Conservation (phyloP, 2,329 filamentous ascomycete genomes). For the Pseudocercospora macadamiae region DNA sequence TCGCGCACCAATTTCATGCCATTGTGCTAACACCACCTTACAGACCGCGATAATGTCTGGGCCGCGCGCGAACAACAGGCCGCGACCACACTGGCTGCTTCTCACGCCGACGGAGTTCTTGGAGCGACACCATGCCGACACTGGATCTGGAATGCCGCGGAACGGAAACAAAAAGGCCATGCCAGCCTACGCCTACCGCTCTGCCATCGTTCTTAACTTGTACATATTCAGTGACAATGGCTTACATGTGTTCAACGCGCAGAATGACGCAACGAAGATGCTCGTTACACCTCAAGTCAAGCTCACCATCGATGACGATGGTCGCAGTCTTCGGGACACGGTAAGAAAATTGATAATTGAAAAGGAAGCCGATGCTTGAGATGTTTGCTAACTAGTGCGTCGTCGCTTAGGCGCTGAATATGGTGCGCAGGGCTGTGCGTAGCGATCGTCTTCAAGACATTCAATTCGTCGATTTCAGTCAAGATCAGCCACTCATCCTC, state of each 20-base stretch:
- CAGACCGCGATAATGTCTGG: not conserved
- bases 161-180: not conserved
- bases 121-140: not conserved
- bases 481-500: not conserved
- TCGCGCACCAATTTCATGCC: not conserved
- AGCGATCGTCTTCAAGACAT: not conserved
- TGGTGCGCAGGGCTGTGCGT: not conserved
- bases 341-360: not conserved
- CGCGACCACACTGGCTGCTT: not conserved
- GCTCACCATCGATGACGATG: not conserved
- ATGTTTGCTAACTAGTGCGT: not conserved
- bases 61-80: no score
- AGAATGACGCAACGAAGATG: not conserved
- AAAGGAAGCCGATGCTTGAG: not conserved
- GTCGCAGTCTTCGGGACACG: not conserved
- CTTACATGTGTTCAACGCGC: not conserved
- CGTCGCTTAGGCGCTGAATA: not conserved
- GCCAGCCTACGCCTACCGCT: not conserved
- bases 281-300: not conserved
- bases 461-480: not conserved
- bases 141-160: not conserved
- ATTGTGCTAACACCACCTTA: not conserved
- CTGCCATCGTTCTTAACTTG: not conserved
- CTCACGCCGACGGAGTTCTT: not conserved
- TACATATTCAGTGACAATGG: not conserved